Evolutionary conservation across 2,329 filamentous ascomycete genomes (phyloP).

Genomic region (Scorias spongiosa): DNA sequence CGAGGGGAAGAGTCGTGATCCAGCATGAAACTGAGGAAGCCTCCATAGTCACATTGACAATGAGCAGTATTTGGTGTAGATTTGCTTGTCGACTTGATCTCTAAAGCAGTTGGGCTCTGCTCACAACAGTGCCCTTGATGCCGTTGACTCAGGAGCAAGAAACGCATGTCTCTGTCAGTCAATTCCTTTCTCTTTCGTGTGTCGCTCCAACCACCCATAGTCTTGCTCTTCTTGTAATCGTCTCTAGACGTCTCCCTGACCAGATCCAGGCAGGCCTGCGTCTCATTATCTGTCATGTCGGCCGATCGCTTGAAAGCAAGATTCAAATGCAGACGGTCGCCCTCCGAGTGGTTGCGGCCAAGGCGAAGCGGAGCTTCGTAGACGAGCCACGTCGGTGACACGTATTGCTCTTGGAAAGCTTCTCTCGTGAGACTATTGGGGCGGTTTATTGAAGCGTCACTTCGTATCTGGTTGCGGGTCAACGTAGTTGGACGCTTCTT

Average conservation of each 20-base stretch:
- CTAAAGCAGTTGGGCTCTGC: too few relatives aligned
- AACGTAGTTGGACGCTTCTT: too few relatives aligned
- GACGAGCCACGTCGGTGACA: constrained; percentile 10
- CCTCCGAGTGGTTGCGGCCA: background rate
- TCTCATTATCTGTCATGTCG: constrained; percentile 14
- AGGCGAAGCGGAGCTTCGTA: background rate
- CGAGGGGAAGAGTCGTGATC: constrained; percentile 46
- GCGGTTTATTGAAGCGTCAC: constrained; percentile 17
- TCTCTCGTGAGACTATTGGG: constrained; percentile 25
- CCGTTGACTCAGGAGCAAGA: constrained; percentile 41
- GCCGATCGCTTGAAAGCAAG: constrained; percentile 5
- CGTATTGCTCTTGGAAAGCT: constrained; percentile 24
- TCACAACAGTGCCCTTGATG: background rate
- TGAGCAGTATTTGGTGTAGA: background rate
- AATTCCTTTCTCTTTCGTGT: constrained; percentile 51
- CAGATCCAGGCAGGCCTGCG: constrained; percentile 36
- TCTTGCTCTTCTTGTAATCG: constrained; percentile 47
- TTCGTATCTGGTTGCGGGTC: background rate
- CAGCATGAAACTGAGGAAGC: constrained; percentile 53
- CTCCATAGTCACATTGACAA: constrained; percentile 5
- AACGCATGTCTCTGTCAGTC: constrained; percentile 50
- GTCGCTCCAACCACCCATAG: constrained; percentile 44
- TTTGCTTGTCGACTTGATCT: background rate
- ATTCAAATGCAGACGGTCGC: background rate
- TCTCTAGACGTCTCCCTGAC: constrained; percentile 47